Evolutionary conservation across 2,329 filamentous ascomycete species (phyloP).

Genomic region (Penicillium palitans): DNA sequence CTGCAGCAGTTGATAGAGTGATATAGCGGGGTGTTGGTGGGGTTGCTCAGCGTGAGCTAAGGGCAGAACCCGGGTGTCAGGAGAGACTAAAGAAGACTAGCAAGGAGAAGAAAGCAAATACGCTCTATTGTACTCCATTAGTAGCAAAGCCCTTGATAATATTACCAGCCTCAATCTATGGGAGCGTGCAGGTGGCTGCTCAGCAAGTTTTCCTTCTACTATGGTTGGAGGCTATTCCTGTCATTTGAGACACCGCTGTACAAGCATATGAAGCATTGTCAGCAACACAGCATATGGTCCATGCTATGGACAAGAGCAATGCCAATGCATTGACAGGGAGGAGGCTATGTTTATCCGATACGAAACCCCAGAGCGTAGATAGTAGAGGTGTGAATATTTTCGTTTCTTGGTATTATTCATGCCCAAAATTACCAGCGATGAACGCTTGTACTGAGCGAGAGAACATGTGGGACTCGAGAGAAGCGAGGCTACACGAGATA

Average conservation of each 20-base stretch:
- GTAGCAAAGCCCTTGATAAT: background rate
- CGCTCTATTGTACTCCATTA: background rate
- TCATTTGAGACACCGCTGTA: conserved; percentile 8
- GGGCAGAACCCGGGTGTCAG: background rate
- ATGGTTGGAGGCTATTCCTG: conserved; percentile 7
- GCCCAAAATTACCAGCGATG: background rate
- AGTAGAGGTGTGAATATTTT: background rate
- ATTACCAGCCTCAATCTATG: background rate
- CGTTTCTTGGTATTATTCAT: conserved; percentile 1
- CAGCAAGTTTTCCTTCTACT: background rate
- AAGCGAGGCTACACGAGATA: background rate
- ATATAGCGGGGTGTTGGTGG: conserved; percentile 9
- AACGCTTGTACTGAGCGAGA: background rate
- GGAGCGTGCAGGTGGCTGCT: background rate
- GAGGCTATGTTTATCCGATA: background rate
- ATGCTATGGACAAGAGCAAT: background rate
- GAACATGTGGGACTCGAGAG: background rate
- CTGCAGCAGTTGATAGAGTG: conserved; percentile 1
- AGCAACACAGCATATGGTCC: conserved; percentile 1
- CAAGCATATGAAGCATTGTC: background rate
- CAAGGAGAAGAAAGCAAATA: background rate
- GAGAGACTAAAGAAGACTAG: background rate
- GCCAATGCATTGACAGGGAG: background rate
- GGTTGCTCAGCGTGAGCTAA: background rate
- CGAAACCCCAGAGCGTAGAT: background rate